phyloP scores from a whole-genome alignment of 192 early-diverging fungal species.

The Linnemannia elongata region DNA sequence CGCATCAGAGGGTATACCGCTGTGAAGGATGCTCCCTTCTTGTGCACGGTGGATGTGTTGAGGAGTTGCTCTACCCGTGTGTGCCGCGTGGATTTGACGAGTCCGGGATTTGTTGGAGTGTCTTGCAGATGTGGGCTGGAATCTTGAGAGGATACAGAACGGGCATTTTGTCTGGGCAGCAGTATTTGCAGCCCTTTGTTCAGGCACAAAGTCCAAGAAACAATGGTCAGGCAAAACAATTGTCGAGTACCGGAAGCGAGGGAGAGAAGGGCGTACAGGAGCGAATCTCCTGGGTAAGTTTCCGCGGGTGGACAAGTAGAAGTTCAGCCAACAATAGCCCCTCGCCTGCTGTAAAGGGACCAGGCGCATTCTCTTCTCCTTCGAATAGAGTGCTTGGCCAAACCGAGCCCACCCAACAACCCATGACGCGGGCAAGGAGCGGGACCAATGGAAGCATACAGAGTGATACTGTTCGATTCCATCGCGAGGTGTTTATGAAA shows the following conservation, averaged over 20 bases:
- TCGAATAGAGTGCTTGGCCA: not conserved
- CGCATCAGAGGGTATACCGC: slow-evolving; percentile 31
- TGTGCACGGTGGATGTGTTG: slow-evolving; percentile 62
- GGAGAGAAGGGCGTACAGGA: slow-evolving; percentile 18
- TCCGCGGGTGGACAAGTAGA: slow-evolving; percentile 43
- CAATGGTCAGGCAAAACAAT: slow-evolving; percentile 28
- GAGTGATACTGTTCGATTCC: slow-evolving; percentile 62
- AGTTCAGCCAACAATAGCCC: not conserved
- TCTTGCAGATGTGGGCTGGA: slow-evolving; percentile 83
- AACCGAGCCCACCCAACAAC: not conserved
- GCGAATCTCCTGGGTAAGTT: slow-evolving; percentile 42
- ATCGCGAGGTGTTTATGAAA: slow-evolving; percentile 72
- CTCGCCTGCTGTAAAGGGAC: not conserved
- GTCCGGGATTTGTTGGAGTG: slow-evolving; percentile 71
- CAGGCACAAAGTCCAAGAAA: slow-evolving; percentile 5
- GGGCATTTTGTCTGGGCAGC: slow-evolving; percentile 59
- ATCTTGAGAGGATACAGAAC: slow-evolving; percentile 78
- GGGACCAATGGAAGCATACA: slow-evolving; percentile 33
- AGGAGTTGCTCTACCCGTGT: slow-evolving; percentile 68
- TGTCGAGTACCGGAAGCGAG: slow-evolving; percentile 42
- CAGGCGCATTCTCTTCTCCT: slow-evolving; percentile 6
- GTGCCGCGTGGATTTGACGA: slow-evolving; percentile 77
- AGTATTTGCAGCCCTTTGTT: not conserved
- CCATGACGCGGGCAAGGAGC: slow-evolving; percentile 29
- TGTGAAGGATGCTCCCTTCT: slow-evolving; percentile 61